phyloP scores from a whole-genome alignment of 2,329 filamentous ascomycete genomes.

The Hypomyces rosellus region DNA sequence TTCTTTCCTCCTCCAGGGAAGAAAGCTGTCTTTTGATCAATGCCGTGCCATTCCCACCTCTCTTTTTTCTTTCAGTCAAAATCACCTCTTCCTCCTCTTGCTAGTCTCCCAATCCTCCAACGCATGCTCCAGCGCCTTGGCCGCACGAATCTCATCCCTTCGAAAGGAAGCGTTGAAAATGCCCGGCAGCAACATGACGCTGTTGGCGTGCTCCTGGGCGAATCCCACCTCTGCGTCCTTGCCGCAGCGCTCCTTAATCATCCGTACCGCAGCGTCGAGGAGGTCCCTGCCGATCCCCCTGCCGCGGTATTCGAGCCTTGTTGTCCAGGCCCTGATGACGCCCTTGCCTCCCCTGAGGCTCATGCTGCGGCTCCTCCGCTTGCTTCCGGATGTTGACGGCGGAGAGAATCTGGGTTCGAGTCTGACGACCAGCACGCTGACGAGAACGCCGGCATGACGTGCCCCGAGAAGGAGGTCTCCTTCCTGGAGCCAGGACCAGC shows the following conservation, averaged over 20 bases:
- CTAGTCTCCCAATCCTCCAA: conserved; percentile 42
- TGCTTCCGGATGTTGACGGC: conserved; percentile 19
- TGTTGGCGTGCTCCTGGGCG: conserved; percentile 72
- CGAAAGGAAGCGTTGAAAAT: conserved; percentile 58
- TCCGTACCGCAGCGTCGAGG: conserved; percentile 63
- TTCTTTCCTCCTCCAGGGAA: background rate
- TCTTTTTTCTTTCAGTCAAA: conserved; percentile 3
- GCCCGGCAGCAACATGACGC: conserved; percentile 53
- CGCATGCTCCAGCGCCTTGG: conserved; percentile 45
- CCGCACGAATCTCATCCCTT: conserved; percentile 51
- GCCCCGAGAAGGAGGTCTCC: conserved; percentile 59
- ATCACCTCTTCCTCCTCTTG: conserved; percentile 43
- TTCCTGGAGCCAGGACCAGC: conserved; percentile 55
- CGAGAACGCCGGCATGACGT: conserved; percentile 60
- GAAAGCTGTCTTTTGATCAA: background rate
- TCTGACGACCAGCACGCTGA: conserved; percentile 64
- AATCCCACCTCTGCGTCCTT: conserved; percentile 64
- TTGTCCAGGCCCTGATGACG: conserved; percentile 78
- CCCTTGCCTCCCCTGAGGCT: conserved; percentile 55
- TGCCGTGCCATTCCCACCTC: background rate
- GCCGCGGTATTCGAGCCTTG: conserved; percentile 59
- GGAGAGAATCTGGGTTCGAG: conserved; percentile 42
- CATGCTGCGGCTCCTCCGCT: conserved; percentile 31
- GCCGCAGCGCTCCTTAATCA: conserved; percentile 63
- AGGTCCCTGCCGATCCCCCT: conserved; percentile 67